A percentile compares a stretch with the other conserved stretches of the same genome.
Conservation (phyloP, 495 filamentous ascomycete genomes). For the Neurospora sp. region DNA sequence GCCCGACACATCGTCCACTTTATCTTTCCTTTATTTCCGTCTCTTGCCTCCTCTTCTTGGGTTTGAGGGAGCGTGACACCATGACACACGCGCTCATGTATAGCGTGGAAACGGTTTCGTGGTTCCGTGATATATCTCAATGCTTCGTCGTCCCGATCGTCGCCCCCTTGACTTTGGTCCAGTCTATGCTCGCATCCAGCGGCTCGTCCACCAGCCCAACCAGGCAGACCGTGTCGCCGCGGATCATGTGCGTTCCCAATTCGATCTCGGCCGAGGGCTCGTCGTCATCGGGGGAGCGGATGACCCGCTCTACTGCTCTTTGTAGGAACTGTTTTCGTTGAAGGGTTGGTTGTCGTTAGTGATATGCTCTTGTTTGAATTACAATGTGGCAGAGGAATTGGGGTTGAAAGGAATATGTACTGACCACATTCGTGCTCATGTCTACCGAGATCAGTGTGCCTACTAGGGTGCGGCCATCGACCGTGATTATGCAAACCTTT, state of each 20-base stretch:
- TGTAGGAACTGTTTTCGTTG: conserved; percentile 47
- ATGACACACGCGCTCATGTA: background rate
- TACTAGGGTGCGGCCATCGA: conserved; percentile 80
- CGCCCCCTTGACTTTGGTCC: conserved; percentile 77
- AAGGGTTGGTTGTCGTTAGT: background rate
- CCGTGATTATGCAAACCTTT: conserved; percentile 82
- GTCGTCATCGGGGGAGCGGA: conserved; percentile 69
- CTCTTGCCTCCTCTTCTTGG: background rate
- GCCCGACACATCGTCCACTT: background rate
- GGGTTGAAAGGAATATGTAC: background rate
- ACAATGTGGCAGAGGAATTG: too few relatives aligned
- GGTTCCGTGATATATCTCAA: conserved; percentile 4
- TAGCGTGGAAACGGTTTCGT: background rate
- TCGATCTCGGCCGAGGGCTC: conserved; percentile 72
- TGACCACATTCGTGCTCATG: conserved; percentile 79
- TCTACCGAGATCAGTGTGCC: conserved; percentile 81
- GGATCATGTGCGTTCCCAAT: conserved; percentile 82
- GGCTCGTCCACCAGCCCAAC: conserved; percentile 84
- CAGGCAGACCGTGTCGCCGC: conserved; percentile 90
- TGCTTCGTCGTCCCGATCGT: conserved; percentile 77
- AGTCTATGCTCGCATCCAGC: conserved; percentile 79
- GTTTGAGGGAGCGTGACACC: background rate
- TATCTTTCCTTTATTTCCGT: background rate
- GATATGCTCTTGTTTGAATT: background rate
- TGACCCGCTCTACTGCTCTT: conserved; percentile 79